Evolutionary conservation across 2,329 filamentous ascomycete genomes (phyloP).

Genomic region (Exserohilum rostratum): DNA sequence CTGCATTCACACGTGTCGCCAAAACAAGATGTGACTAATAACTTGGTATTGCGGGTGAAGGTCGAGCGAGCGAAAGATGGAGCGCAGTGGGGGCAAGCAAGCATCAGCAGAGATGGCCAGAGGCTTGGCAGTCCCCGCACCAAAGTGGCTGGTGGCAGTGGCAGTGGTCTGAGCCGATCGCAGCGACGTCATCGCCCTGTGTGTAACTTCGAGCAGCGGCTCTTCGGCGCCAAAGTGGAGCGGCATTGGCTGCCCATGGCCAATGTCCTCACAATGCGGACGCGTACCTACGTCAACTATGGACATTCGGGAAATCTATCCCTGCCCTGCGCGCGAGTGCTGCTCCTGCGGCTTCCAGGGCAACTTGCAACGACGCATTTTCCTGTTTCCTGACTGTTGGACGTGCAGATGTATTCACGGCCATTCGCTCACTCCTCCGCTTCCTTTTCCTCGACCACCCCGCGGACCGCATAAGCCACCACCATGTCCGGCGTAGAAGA

Average conservation of each 20-base stretch:
- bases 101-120: conserved; percentile 4
- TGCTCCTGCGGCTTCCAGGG: conserved; percentile 8
- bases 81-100: not conserved
- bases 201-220: conserved; percentile 24
- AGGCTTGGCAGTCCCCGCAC: conserved; percentile 23
- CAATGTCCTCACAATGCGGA: conserved; percentile 3
- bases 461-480: conserved; percentile 2
- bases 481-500: conserved; percentile 53
- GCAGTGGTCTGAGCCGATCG: conserved; percentile 22
- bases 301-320: conserved; percentile 16
- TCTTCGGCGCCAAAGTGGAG: conserved; percentile 29
- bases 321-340: conserved; percentile 17
- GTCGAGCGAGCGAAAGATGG: not conserved
- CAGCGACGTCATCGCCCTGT: conserved; percentile 30
- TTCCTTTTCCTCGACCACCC: conserved; percentile 3
- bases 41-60: not conserved
- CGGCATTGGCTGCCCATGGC: conserved; percentile 12
- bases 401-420: not conserved
- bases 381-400: conserved; percentile 17
- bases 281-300: conserved; percentile 33
- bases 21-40: not conserved
- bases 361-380: conserved; percentile 6
- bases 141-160: conserved; percentile 12
- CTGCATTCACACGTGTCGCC: not conserved
- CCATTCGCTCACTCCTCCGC: not conserved